A percentile compares a stretch with the other conserved stretches of the same genome.
Conservation (phyloP, 2,329 filamentous ascomycete species). For the Truncatella angustata region DNA sequence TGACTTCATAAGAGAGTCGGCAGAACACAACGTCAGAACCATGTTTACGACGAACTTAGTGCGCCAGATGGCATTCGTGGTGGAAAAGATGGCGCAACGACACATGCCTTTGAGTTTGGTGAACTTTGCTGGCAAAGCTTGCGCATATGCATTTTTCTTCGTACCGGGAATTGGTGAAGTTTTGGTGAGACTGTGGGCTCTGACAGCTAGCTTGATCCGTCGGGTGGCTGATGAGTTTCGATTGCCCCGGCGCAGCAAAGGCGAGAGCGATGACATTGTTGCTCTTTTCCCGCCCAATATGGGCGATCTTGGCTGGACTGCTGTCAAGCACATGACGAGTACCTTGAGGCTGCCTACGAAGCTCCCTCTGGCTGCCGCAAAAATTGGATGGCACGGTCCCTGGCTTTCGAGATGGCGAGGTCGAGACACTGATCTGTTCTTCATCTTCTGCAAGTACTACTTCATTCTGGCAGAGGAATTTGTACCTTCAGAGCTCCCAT, state of each 20-base stretch:
- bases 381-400: slow-evolving; percentile 79
- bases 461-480: slow-evolving; percentile 77
- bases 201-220: slow-evolving; percentile 66
- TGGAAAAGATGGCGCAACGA: slow-evolving; percentile 82
- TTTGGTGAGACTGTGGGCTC: slow-evolving; percentile 76
- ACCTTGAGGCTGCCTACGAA: slow-evolving; percentile 64
- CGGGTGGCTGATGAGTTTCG: slow-evolving; percentile 70
- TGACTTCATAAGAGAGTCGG: slow-evolving; percentile 58
- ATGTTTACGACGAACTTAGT: slow-evolving; percentile 82
- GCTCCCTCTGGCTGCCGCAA: slow-evolving; percentile 65
- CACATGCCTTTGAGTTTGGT: slow-evolving; percentile 67
- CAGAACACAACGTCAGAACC: slow-evolving; percentile 84
- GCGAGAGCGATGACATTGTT: slow-evolving; percentile 63
- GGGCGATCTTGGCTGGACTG: slow-evolving; percentile 55
- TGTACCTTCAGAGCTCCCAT: slow-evolving; percentile 53
- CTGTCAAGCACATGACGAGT: slow-evolving; percentile 46
- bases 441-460: slow-evolving; percentile 87
- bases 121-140: slow-evolving; percentile 85
- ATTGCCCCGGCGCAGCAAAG: slow-evolving; percentile 53
- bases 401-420: slow-evolving; percentile 88
- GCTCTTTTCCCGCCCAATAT: slow-evolving; percentile 68
- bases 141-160: slow-evolving; percentile 91
- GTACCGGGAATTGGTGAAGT: slow-evolving; percentile 84
- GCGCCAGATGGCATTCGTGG: slow-evolving; percentile 80
- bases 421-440: slow-evolving; percentile 84